Percentiles rank a stretch among this genome's conserved stretches.
Evolutionary conservation across 2,329 filamentous ascomycete species (phyloP).

Genomic region (Hymenoscyphus occultus): DNA sequence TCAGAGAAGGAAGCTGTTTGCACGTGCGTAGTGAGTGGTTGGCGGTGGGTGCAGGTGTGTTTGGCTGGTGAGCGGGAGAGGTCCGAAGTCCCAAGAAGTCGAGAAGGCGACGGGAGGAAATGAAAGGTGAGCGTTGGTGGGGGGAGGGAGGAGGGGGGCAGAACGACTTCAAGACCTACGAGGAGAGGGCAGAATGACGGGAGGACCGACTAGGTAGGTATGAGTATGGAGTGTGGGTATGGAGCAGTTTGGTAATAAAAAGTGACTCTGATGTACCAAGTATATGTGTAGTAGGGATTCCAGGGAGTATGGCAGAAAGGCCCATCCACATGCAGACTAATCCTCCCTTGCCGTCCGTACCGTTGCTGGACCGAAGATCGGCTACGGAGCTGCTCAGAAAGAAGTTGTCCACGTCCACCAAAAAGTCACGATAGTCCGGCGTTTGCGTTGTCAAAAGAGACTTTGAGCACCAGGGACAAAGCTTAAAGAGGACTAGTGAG

Average conservation of each 20-base stretch:
- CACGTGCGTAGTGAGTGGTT: constrained; percentile 7
- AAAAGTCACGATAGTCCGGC: background rate
- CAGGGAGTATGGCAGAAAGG: no score
- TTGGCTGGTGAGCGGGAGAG: background rate
- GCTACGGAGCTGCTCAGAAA: background rate
- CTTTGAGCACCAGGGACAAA: background rate
- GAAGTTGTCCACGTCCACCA: background rate
- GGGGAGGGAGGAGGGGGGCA: background rate
- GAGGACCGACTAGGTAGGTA: background rate
- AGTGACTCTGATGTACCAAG: no score
- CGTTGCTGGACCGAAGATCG: background rate
- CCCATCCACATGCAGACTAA: no score
- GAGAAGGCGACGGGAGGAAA: background rate
- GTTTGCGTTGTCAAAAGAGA: background rate
- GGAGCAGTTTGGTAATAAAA: no score
- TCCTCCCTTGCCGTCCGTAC: background rate
- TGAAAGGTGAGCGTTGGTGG: background rate
- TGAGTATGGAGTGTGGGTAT: no score
- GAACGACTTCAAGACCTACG: background rate
- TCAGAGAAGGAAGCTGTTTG: constrained; percentile 5
- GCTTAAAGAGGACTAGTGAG: constrained; percentile 16
- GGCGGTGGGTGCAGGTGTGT: background rate
- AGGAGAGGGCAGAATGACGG: background rate
- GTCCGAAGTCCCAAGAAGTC: background rate
- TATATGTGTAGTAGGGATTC: no score